phyloP scores from a whole-genome alignment of 306 rosid genomes.

The Glycine latifolia region DNA sequence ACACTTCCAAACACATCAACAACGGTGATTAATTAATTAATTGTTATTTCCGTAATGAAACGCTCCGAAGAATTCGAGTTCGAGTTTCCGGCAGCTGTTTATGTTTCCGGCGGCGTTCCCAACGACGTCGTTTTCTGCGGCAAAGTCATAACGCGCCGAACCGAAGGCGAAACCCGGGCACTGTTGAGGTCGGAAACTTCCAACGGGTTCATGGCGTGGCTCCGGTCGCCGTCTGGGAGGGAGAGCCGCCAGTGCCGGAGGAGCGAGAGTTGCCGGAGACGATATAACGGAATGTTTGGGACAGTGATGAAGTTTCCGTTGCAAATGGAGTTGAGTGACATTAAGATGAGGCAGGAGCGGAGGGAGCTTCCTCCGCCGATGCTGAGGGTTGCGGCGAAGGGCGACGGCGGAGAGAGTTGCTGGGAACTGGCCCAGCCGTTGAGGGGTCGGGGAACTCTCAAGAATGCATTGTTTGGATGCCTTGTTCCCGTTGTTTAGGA shows the following conservation, averaged over 20 bases:
- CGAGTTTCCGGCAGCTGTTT: slow-evolving; percentile 35
- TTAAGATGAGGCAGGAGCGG: slow-evolving; percentile 51
- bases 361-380: slow-evolving; percentile 3
- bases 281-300: slow-evolving; percentile 42
- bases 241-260: slow-evolving; percentile 25
- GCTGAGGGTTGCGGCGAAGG: slow-evolving; percentile 14
- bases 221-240: slow-evolving; percentile 9
- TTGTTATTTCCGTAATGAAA: not conserved
- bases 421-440: slow-evolving; percentile 50
- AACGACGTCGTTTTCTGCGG: slow-evolving; percentile 55
- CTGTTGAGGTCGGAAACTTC: not conserved
- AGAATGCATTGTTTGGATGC: slow-evolving; percentile 50
- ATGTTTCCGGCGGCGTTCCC: not conserved
- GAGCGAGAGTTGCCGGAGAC: slow-evolving; percentile 31
- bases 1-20: not conserved
- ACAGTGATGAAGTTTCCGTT: slow-evolving; percentile 46
- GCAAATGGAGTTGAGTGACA: slow-evolving; percentile 55
- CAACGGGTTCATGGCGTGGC: slow-evolving; percentile 5
- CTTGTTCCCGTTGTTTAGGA: slow-evolving; percentile 26
- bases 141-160: slow-evolving; percentile 40
- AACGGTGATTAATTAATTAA: not conserved
- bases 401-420: slow-evolving; percentile 30
- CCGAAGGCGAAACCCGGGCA: not conserved
- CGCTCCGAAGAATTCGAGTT: slow-evolving; percentile 31
- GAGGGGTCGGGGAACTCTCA: slow-evolving; percentile 39